These are phyloP conservation scores for Coemansia sp. DNA, from an alignment of 192 early-diverging fungal genomes.

Conservation along the genomic window DNA sequence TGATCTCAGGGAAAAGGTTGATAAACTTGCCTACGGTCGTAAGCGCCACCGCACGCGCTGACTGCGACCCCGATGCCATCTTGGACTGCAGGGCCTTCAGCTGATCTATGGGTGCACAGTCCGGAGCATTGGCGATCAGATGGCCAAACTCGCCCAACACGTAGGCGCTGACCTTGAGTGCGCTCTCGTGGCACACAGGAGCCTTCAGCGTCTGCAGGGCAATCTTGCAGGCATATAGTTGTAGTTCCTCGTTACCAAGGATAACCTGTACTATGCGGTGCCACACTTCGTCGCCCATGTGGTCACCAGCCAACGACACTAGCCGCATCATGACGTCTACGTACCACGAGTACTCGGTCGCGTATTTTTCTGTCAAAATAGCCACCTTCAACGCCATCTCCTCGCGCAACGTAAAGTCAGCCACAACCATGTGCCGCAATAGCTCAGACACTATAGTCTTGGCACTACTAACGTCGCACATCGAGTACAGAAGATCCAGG, in stretches of 20 bases:
- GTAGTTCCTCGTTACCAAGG: constrained; percentile 92
- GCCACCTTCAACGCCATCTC: constrained; percentile 99
- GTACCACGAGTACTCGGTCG: constrained; percentile 98
- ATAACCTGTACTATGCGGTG: constrained; percentile 97
- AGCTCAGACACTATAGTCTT: constrained; percentile 89
- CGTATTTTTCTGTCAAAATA: constrained; percentile 97
- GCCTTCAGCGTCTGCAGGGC: constrained; percentile 79
- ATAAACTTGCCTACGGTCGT: constrained; percentile 95
- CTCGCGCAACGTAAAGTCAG: constrained; percentile 91
- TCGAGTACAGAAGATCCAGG: constrained; percentile 94
- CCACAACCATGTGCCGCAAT: constrained; percentile 84
- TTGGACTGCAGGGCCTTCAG: constrained; percentile 94
- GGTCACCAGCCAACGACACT: constrained; percentile 93
- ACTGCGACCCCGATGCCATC: constrained; percentile 76
- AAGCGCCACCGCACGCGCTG: constrained; percentile 83
- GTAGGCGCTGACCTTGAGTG: constrained; percentile 94
- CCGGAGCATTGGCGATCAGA: constrained; percentile 85
- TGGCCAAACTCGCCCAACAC: constrained; percentile 99
- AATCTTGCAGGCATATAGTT: constrained; percentile 91
- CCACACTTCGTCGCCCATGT: constrained; percentile 98
- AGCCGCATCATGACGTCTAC: constrained; percentile 97
- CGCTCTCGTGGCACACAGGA: constrained; percentile 94
- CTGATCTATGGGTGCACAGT: constrained; percentile 89
- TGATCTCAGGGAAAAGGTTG: constrained; percentile 98
- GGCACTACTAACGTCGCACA: constrained; percentile 92